Percentiles rank a stretch among this genome's conserved stretches.
Conservation (phyloP, 2,329 filamentous ascomycete genomes). For the Arthrinium phaeospermum region DNA sequence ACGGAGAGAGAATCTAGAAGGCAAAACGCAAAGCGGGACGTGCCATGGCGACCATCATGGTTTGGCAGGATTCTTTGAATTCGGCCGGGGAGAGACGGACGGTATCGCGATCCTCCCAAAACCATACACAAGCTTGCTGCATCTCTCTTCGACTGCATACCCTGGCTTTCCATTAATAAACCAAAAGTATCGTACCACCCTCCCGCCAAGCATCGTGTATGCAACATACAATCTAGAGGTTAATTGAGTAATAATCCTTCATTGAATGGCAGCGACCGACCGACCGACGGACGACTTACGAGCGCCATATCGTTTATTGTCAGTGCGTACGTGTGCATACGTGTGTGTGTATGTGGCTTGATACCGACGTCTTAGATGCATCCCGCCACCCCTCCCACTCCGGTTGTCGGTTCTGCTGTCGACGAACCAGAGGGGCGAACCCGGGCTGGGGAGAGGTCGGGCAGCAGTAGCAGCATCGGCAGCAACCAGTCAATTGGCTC, state of each 20-base stretch:
- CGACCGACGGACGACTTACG: background rate
- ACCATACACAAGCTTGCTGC: background rate
- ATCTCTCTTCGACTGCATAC: background rate
- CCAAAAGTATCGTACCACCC: background rate
- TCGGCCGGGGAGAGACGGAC: background rate
- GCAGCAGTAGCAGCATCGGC: no score
- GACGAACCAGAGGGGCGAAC: no score
- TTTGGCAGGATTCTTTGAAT: background rate
- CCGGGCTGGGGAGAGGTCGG: no score
- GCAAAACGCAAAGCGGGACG: background rate
- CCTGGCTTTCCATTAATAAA: background rate
- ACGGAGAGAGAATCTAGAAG: background rate
- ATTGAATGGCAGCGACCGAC: background rate
- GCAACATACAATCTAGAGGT: background rate
- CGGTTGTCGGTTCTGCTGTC: no score
- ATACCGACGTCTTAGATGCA: no score
- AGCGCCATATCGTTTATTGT: background rate
- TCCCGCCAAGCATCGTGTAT: background rate
- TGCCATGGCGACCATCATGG: background rate
- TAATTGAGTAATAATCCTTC: background rate
- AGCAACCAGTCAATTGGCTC: no score
- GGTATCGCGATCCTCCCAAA: background rate
- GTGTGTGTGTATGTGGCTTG: no score
- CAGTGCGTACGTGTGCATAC: background rate
- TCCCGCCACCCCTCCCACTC: no score